Evolutionary conservation across 78 protist species (phyloP).

Genomic region (Planoprotostelium fungivorum): DNA sequence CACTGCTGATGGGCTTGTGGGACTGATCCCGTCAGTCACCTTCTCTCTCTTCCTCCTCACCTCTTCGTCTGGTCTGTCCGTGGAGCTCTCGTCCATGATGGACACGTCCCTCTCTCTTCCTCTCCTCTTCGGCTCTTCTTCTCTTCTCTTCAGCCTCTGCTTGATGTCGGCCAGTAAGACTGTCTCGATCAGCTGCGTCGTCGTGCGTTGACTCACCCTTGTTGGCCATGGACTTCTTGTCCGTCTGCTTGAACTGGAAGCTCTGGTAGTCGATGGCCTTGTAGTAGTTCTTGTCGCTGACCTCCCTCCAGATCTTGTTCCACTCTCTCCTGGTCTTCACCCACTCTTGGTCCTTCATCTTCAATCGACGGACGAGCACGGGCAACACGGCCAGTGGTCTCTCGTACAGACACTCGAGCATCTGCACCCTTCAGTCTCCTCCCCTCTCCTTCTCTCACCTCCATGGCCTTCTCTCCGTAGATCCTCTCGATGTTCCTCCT

Average conservation of each 20-base stretch:
- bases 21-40: too few species aligned
- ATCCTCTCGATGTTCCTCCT: constrained; percentile 20
- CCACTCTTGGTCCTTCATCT: constrained; percentile 83
- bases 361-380: constrained; percentile 66
- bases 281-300: constrained; percentile 70
- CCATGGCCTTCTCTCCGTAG: constrained; percentile 24
- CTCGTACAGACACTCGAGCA: constrained; percentile 38
- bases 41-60: too few species aligned
- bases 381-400: constrained; percentile 72
- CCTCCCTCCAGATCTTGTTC: constrained; percentile 81
- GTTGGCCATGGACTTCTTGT: constrained; percentile 52
- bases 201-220: not conserved
- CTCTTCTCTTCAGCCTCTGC: too few species aligned
- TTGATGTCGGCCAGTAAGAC: not conserved
- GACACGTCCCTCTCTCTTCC: not conserved
- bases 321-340: constrained; percentile 59
- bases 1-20: not conserved
- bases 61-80: not conserved
- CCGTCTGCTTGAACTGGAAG: constrained; percentile 47
- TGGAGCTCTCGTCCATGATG: not conserved
- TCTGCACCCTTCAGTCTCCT: constrained; percentile 15
- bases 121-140: not conserved
- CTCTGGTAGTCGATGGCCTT: constrained; percentile 72
- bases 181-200: not conserved
- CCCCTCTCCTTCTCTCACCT: constrained; percentile 21